Percentiles rank a stretch among this genome's conserved stretches.
Evolutionary conservation across 75 land plant species (phyloP).

Genomic region (Selaginella tamariscina): DNA sequence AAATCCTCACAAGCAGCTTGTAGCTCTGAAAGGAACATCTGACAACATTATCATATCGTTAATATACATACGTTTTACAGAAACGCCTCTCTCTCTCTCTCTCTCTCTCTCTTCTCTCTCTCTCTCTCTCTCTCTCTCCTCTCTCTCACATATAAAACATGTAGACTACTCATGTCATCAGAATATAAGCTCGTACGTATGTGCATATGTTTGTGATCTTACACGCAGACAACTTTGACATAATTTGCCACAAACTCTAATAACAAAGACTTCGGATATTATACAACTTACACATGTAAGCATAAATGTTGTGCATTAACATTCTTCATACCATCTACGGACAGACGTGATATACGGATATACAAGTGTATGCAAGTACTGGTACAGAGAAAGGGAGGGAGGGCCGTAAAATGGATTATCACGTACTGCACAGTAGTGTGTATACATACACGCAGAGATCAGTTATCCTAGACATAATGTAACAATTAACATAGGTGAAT

Average conservation of each 20-base stretch:
- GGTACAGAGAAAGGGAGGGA: neutral
- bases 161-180: neutral
- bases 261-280: too few relatives aligned
- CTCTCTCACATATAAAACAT: neutral
- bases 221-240: too few relatives aligned
- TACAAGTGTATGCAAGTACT: neutral
- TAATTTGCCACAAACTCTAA: too few relatives aligned
- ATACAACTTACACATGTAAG: too few relatives aligned
- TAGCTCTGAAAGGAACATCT: conserved; percentile 75
- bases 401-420: neutral
- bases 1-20: conserved; percentile 91
- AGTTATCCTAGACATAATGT: neutral
- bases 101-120: too few relatives aligned
- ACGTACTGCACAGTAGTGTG: neutral
- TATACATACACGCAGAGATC: neutral
- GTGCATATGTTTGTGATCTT: too few relatives aligned
- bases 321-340: too few relatives aligned
- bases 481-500: neutral
- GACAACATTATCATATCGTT: neutral
- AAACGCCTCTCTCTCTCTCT: too few relatives aligned
- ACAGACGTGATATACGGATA: too few relatives aligned
- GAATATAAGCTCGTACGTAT: too few relatives aligned
- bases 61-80: neutral
- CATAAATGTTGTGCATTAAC: too few relatives aligned
- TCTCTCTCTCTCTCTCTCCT: too few relatives aligned